phyloP scores from a whole-genome alignment of 208 protist species.

The Histomonas meleagridis region DNA sequence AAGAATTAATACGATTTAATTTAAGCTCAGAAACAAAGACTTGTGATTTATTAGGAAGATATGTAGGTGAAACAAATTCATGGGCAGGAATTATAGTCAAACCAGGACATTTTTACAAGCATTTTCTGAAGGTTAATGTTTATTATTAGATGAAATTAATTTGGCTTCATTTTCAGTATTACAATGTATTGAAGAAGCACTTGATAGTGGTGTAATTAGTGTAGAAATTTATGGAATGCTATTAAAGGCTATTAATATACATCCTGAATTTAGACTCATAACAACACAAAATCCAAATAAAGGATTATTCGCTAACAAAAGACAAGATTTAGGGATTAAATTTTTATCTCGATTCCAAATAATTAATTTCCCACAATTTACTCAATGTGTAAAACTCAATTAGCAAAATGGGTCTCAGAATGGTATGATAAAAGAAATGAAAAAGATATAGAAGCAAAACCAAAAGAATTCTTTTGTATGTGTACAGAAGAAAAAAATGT shows the following conservation, averaged over 20 bases:
- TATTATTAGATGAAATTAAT: conserved; percentile 35
- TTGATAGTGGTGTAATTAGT: background rate
- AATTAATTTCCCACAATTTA: background rate
- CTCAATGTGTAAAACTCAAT: background rate
- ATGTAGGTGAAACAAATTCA: background rate
- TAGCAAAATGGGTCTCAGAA: background rate
- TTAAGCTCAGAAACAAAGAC: background rate
- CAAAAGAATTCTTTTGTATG: background rate
- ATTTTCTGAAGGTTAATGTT: background rate
- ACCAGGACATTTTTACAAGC: background rate
- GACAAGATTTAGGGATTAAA: background rate
- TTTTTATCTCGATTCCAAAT: background rate
- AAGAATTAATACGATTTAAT: conserved; percentile 22
- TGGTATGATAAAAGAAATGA: background rate
- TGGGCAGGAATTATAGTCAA: background rate
- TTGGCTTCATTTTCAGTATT: background rate
- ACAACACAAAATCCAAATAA: conserved; percentile 18
- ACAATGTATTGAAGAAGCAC: conserved; percentile 32
- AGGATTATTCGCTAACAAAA: background rate
- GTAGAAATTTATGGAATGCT: background rate
- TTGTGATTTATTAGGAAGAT: background rate
- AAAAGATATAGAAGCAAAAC: background rate
- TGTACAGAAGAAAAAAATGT: background rate
- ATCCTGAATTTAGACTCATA: background rate
- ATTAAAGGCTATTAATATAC: background rate